A percentile compares a stretch with the other conserved stretches of the same genome.
phyloP scores from a whole-genome alignment of 2,329 filamentous ascomycete species.

The Thermothelomyces thermophilus region DNA sequence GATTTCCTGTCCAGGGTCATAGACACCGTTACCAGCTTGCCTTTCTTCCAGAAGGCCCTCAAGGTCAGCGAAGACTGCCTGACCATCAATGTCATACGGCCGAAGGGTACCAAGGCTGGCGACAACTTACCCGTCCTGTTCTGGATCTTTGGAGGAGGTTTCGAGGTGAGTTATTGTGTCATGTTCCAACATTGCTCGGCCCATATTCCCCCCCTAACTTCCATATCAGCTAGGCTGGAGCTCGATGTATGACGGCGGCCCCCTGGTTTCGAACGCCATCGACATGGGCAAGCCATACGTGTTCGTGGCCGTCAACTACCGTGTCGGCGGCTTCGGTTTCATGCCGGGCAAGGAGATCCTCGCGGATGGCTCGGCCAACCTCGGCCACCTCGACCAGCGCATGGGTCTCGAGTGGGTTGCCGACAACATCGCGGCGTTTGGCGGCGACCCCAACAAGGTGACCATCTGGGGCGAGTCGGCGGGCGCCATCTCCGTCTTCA shows the following conservation, averaged over 20 bases:
- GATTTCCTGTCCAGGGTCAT: constrained; percentile 39
- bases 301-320: constrained; percentile 73
- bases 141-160: constrained; percentile 66
- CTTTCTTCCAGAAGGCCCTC: constrained; percentile 49
- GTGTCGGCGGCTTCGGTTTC: constrained; percentile 68
- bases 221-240: constrained; percentile 39
- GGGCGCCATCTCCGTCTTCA: constrained; percentile 64
- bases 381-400: constrained; percentile 67
- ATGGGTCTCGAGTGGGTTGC: constrained; percentile 69
- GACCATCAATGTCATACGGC: constrained; percentile 53
- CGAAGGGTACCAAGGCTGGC: constrained; percentile 45
- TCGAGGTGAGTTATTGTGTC: constrained; percentile 34
- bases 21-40: constrained; percentile 45
- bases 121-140: constrained; percentile 60
- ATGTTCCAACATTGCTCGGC: too few species aligned
- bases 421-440: constrained; percentile 70
- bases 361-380: constrained; percentile 59
- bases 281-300: constrained; percentile 57
- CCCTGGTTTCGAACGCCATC: constrained; percentile 41
- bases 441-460: constrained; percentile 70
- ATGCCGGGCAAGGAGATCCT: constrained; percentile 62
- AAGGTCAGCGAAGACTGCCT: constrained; percentile 59
- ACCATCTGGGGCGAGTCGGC: constrained; percentile 74
- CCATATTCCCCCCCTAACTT: background rate
- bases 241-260: constrained; percentile 46